Percentiles rank a stretch among this genome's conserved stretches.
phyloP scores from a whole-genome alignment of 139 green algal species.

The Chlorella sp. region DNA sequence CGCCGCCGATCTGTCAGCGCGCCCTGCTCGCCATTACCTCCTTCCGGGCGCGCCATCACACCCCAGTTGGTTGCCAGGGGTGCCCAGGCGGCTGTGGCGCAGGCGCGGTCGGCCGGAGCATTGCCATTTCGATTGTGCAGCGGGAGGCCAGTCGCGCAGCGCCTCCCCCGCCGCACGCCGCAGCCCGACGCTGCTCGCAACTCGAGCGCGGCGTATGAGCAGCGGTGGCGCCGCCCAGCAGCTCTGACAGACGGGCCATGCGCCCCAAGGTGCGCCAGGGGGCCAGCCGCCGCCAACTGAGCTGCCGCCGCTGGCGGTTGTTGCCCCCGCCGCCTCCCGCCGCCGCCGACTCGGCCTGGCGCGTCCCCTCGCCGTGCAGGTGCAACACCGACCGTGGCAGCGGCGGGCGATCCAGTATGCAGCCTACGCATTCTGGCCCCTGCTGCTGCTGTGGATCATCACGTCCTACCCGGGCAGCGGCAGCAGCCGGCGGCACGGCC shows the following conservation, averaged over 20 bases:
- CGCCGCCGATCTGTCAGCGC: no score
- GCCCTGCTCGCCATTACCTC: no score
- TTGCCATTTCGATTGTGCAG: no score
- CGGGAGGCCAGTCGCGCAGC: no score
- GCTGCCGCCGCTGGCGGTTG: no score
- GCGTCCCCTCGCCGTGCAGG: background rate
- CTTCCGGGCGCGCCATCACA: no score
- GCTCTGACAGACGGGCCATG: slow-evolving; percentile 2
- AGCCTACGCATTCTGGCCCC: slow-evolving; percentile 15
- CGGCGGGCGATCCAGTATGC: slow-evolving; percentile 22
- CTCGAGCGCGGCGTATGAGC: background rate
- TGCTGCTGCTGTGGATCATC: slow-evolving; percentile 30
- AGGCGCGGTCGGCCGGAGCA: no score
- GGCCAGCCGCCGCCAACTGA: background rate
- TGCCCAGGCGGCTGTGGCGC: no score
- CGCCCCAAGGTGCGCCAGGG: slow-evolving; percentile 22
- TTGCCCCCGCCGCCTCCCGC: background rate
- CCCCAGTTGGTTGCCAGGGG: no score
- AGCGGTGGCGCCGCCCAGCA: slow-evolving; percentile 10
- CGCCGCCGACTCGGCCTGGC: background rate
- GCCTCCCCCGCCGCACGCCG: no score
- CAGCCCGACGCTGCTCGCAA: no score
- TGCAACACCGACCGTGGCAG: slow-evolving; percentile 2
- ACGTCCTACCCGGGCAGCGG: slow-evolving; percentile 16
- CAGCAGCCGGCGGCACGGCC: background rate